These are phyloP conservation scores for Neurospora sp. DNA, from an alignment of 495 filamentous ascomycete genomes.

Conservation along the genomic window DNA sequence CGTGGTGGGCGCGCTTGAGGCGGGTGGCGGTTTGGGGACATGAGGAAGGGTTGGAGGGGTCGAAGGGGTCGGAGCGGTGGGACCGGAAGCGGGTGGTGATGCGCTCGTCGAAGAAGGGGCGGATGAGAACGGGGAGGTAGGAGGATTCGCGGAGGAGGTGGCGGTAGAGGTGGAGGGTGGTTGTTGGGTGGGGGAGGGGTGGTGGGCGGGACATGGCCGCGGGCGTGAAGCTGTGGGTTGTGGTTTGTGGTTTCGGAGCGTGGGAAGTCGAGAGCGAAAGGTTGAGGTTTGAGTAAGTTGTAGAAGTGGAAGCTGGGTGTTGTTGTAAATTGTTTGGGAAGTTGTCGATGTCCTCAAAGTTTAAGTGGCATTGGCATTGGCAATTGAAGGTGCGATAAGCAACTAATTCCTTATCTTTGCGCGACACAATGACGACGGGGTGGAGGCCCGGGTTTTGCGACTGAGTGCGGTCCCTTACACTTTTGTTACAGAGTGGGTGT, in stretches of 20 bases:
- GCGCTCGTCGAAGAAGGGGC: slow-evolving; percentile 45
- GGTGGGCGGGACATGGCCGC: slow-evolving; percentile 13
- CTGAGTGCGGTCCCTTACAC: background rate
- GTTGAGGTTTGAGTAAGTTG: background rate
- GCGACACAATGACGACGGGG: background rate
- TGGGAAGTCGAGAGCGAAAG: background rate
- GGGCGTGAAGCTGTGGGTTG: background rate
- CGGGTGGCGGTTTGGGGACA: background rate
- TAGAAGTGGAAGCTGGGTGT: background rate
- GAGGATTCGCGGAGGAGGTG: slow-evolving; percentile 73
- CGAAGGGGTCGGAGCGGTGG: slow-evolving; percentile 4
- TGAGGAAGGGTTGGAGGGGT: background rate
- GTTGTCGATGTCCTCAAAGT: background rate
- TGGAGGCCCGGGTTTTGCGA: too few relatives aligned
- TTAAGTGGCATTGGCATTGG: background rate
- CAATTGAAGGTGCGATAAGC: background rate
- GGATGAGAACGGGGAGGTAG: slow-evolving; percentile 66
- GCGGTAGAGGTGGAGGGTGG: slow-evolving; percentile 57
- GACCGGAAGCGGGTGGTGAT: slow-evolving; percentile 48
- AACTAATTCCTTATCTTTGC: background rate
- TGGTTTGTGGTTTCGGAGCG: background rate
- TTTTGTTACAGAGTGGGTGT: background rate
- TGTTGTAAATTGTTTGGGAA: background rate
- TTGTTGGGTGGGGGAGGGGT: slow-evolving; percentile 19
- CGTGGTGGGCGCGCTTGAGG: slow-evolving; percentile 22